phyloP scores from a whole-genome alignment of 208 protist genomes.

The Acanthamoeba comandoni region DNA sequence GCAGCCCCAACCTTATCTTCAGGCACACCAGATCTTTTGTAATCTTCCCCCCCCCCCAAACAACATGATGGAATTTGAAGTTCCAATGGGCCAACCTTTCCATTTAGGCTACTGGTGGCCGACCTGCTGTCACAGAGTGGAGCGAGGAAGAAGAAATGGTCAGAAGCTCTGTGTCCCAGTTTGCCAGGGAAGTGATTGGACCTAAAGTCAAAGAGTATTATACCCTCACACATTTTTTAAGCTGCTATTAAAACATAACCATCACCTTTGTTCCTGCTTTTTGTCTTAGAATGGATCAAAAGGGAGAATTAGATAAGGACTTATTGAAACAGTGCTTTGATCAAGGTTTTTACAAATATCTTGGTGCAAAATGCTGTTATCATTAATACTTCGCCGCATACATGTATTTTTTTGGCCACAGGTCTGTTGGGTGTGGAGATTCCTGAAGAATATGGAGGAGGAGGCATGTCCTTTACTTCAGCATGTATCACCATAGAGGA shows the following conservation, averaged over 20 bases:
- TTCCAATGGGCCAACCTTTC: no score
- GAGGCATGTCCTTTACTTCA: constrained; percentile 81
- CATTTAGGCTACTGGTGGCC: not conserved
- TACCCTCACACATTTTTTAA: not conserved
- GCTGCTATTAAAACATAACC: not conserved
- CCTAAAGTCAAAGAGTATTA: constrained; percentile 48
- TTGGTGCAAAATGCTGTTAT: not conserved
- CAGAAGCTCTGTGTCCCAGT: constrained; percentile 51
- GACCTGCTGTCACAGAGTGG: not conserved
- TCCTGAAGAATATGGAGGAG: constrained; percentile 76
- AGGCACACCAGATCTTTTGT: no score
- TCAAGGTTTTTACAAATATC: constrained; percentile 53
- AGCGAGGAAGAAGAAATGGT: constrained; percentile 29
- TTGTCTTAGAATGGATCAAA: constrained; percentile 81
- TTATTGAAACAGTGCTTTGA: constrained; percentile 82
- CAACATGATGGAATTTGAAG: no score
- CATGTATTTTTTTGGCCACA: constrained; percentile 20
- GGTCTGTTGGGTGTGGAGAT: constrained; percentile 86
- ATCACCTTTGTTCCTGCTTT: not conserved
- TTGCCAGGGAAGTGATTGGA: constrained; percentile 48
- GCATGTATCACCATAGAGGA: constrained; percentile 84
- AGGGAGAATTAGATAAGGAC: constrained; percentile 68
- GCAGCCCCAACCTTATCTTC: no score
- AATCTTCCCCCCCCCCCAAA: no score
- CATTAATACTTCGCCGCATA: not conserved